Evolutionary conservation across 2,329 filamentous ascomycete species (phyloP), one percentile per base, ranked within the genome.

Genomic region (Colletotrichum spaethianum): DNA sequence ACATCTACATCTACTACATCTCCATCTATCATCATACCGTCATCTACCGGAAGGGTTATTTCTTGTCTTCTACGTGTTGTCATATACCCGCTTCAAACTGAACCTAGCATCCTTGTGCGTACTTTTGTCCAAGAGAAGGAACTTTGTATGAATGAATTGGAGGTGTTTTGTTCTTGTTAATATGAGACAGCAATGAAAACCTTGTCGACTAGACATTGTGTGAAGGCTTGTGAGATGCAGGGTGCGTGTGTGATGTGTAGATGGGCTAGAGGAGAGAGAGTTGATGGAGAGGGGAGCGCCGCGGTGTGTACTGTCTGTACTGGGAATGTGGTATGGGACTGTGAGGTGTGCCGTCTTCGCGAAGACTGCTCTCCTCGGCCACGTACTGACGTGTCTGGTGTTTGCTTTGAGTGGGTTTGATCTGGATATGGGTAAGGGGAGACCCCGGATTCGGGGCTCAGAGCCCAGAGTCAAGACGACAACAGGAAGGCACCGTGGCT

Each of bases 1-100:
- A 55, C 44, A 60, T 46, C 53, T 33, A 23, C 31, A 36, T 38
- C 31, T n/a, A 36, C 50, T 28, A 62, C 36, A 67, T 55, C 36
- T 44, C n/a, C 44, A 46, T 38, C 46, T 16, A 46, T 18, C 18
- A 28, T 48, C 59, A 61, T 14, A 36, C 38, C 42, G 5, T 61
- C 31, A 11, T 18, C 31, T 23, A 42, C 59, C 20, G 16, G 14
- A 26, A 28, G n/a, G n/a, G n/a, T n/a, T 42, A 44, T 42, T 52
- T 52, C 28, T 44, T 50, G 42, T n/a, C n/a, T n/a, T n/a, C n/a
- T n/a, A 52, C 48, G 26, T 63, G 20, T 33, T 14, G 11, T 50
- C 16, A 42, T 31, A 9, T 40, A 67, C 23, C 20, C 40, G 20
- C 33, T 18, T 18, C 2, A 53, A n/a, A 31, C 38, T 11, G 16